Percentiles rank a stretch among this genome's conserved stretches.
phyloP scores from a whole-genome alignment of 2,329 filamentous ascomycete species.

The Sporothrix sp. region DNA sequence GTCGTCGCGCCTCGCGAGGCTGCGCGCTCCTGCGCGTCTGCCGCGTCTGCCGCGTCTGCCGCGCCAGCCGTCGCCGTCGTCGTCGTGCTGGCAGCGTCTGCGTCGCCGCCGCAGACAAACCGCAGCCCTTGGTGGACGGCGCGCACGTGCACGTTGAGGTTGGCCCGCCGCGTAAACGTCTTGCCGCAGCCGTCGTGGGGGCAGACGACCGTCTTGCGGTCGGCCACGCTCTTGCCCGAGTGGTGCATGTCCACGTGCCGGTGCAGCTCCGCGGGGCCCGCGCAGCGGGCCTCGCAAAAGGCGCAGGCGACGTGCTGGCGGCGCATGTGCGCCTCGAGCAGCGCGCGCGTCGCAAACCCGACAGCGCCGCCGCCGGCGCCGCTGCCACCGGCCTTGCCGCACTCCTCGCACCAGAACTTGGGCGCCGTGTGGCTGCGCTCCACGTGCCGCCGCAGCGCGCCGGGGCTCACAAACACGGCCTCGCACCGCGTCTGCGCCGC shows the following conservation, averaged over 20 bases:
- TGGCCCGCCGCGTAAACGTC: conserved; percentile 73
- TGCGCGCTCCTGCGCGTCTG: background rate
- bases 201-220: conserved; percentile 58
- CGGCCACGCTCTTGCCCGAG: conserved; percentile 49
- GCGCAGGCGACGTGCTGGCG: conserved; percentile 65
- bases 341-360: conserved; percentile 61
- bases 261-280: conserved; percentile 57
- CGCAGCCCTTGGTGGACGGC: conserved; percentile 66
- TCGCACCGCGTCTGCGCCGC: conserved; percentile 36
- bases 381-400: conserved; percentile 29
- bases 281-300: conserved; percentile 62
- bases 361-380: conserved; percentile 18
- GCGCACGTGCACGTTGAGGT: conserved; percentile 69
- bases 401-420: conserved; percentile 70
- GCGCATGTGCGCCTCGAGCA: conserved; percentile 64
- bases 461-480: conserved; percentile 63
- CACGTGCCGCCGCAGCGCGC: conserved; percentile 61
- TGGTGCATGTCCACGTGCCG: conserved; percentile 73
- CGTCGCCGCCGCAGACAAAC: conserved; percentile 68
- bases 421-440: conserved; percentile 59
- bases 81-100: conserved; percentile 22
- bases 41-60: background rate
- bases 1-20: conserved; percentile 30
- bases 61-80: too few species aligned
- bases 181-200: conserved; percentile 59